Percentiles rank a stretch among this genome's conserved stretches.
phyloP scores from a whole-genome alignment of 257 asterid species.

The Przewalskia tangutica region DNA sequence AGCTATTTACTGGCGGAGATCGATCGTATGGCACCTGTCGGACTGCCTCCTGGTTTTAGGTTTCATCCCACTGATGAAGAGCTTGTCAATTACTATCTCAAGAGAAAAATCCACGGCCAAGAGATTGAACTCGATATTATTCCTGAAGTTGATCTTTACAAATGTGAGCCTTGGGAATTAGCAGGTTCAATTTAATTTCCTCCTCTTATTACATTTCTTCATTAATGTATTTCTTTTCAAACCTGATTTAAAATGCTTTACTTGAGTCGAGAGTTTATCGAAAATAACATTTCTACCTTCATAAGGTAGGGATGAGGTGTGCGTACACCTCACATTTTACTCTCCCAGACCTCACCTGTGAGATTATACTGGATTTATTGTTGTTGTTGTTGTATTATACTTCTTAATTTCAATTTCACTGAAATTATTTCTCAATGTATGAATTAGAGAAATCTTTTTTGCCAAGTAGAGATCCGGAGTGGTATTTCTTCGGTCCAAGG shows the following conservation, averaged over 20 bases:
- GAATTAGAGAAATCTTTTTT: constrained; percentile 70
- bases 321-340: no score
- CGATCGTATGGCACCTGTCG: constrained; percentile 71
- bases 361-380: no score
- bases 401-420: not conserved
- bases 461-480: constrained; percentile 94
- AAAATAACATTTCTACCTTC: no score
- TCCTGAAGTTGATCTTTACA: constrained; percentile 96
- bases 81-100: constrained; percentile 83
- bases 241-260: no score
- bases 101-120: constrained; percentile 73
- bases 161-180: constrained; percentile 96
- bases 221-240: no score
- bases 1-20: not conserved
- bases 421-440: not conserved
- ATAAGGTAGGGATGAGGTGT: no score
- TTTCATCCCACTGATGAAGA: constrained; percentile 98
- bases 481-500: constrained; percentile 96
- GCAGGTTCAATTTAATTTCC: constrained; percentile 39
- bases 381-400: no score
- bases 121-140: constrained; percentile 87
- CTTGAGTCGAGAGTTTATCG: no score
- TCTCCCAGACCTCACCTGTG: no score
- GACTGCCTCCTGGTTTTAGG: constrained; percentile 92
- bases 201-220: no score